A percentile compares a stretch with the other conserved stretches of the same genome.
Evolutionary conservation across 352 stramenopile species (phyloP).

Genomic region (Globisporangium acanthophoron): DNA sequence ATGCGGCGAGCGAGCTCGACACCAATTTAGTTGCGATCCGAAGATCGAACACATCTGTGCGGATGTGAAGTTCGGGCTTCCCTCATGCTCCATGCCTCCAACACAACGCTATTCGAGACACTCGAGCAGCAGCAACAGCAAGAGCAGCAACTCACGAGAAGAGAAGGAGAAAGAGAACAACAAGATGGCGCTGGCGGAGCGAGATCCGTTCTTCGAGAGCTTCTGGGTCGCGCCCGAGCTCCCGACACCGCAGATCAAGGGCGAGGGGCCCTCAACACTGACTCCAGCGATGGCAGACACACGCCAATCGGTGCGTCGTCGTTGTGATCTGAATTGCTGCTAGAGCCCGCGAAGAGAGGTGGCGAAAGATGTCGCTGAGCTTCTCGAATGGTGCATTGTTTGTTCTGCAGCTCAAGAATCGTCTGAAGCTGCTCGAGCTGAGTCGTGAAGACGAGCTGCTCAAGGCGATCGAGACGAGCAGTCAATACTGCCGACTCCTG

Average conservation of each 20-base stretch:
- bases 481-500: constrained; percentile 8
- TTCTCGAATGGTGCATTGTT: neutral
- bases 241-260: constrained; percentile 18
- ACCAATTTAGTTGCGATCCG: neutral
- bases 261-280: constrained; percentile 3
- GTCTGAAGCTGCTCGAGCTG: constrained; percentile 12
- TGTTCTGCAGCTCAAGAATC: constrained; percentile 11
- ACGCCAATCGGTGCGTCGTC: constrained; percentile 6
- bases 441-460: constrained; percentile 9
- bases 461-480: constrained; percentile 9
- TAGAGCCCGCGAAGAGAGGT: neutral
- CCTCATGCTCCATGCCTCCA: too few species aligned
- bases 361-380: neutral
- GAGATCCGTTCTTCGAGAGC: constrained; percentile 25
- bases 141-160: neutral
- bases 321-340: neutral
- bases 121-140: neutral
- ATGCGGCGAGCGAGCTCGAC: too few species aligned
- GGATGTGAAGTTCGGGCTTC: too few species aligned
- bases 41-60: too few species aligned
- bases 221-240: constrained; percentile 33
- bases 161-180: neutral
- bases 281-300: constrained; percentile 2
- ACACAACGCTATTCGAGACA: neutral
- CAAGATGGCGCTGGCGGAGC: constrained; percentile 5